Base-by-base conservation (phyloP, 805 yeast genomes). In the Pichia gijzeniarum region DNA sequence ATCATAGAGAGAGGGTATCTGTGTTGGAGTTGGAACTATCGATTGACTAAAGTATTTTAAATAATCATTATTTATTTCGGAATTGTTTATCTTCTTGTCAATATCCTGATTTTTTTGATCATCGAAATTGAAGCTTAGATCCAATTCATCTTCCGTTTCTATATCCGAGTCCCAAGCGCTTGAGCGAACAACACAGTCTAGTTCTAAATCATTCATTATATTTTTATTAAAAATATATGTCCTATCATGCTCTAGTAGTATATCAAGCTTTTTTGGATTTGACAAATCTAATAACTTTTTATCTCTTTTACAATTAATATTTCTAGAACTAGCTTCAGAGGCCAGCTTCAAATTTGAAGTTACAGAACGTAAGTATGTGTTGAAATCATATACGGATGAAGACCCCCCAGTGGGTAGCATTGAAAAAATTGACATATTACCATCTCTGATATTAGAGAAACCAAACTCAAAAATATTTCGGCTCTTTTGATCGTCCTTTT, bases 81-180 rank as follows among this genome's bases (percentile, higher is more conserved):
- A 38, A 14, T 37, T 27, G 20, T 38, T 38, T 21, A 7, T 22
- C 14, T 38, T 22, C 14, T 18, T 18, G 4, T 32, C 21, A 3
- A 7, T 34, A 20, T 30, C 12, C 17, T 28, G 10, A 20, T 18
- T 22, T 19, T 8, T 30, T 5, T 17, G 10, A n/a, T 31, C 16
- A 20, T 30, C 31, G 17, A 39, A 21, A 41, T 45, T 25, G 10
- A 45, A 36, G 20, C 48, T 76, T 22, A 71, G 45, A 20, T 61
- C 68, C 27, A 58, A 17, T 17, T 36, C 46, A 13, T 46, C 45
- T 14, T 48, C 53, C 3, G 47, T 40, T 14, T 51, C 55, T 2
- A 31, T 42, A 35, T 46, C 50, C 3, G 52, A 50, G 17, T 48
- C 50, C 41, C 48, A 51, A 10, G 32, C 31, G 33, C 36, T 51